A percentile compares a stretch with the other conserved stretches of the same genome.
Evolutionary conservation across 148 eudicot species (phyloP).

Genomic region (Cornus kousa): DNA sequence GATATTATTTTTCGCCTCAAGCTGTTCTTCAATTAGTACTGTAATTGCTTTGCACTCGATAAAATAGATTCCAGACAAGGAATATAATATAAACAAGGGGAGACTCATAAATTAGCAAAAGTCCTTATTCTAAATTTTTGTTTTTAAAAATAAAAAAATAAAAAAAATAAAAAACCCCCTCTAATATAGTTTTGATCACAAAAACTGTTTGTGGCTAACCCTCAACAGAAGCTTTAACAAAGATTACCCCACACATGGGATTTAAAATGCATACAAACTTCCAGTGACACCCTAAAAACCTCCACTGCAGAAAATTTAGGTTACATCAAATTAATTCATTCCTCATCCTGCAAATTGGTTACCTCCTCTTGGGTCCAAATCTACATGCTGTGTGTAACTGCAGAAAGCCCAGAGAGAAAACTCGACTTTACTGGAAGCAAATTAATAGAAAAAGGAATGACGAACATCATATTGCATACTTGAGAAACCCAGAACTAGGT

Average conservation of each 20-base stretch:
- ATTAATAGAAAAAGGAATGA: not conserved
- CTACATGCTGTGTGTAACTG: not conserved
- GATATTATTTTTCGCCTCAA: too few relatives aligned
- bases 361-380: not conserved
- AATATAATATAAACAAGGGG: too few relatives aligned
- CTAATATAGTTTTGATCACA: not conserved
- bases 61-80: too few relatives aligned
- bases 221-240: not conserved
- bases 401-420: not conserved
- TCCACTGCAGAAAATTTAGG: not conserved
- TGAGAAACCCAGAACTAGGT: not conserved
- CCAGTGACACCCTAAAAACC: not conserved
- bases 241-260: not conserved
- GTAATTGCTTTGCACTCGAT: too few relatives aligned
- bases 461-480: not conserved
- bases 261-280: not conserved
- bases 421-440: not conserved
- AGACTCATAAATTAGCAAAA: too few relatives aligned
- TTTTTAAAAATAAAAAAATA: not conserved
- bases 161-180: not conserved
- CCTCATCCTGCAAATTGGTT: not conserved
- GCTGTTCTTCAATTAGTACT: too few relatives aligned
- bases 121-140: not conserved
- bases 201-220: not conserved
- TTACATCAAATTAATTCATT: not conserved